A percentile compares a stretch with the other conserved stretches of the same genome.
Evolutionary conservation across 1,284 basidiomycete species (phyloP).

Genomic region (Cystobasidium sp.): DNA sequence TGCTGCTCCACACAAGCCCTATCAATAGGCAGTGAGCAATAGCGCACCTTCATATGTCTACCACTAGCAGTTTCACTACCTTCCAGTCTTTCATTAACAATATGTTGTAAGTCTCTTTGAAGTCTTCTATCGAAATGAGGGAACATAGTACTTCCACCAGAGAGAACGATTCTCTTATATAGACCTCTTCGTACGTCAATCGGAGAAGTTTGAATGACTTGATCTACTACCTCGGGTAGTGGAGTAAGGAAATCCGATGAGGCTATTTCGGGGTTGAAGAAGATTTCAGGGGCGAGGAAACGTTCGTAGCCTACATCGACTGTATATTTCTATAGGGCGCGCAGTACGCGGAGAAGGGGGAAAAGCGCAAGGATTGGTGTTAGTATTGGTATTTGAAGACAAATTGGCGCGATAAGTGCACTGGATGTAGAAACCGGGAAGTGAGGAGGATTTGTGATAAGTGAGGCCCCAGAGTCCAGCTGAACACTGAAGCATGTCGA

Average conservation of each 20-base stretch:
- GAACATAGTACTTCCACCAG: conserved; percentile 97
- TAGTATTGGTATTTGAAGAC: background rate
- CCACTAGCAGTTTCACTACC: conserved; percentile 77
- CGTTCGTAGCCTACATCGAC: conserved; percentile 98
- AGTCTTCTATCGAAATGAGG: conserved; percentile 95
- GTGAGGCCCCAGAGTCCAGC: too few relatives aligned
- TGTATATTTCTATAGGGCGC: conserved; percentile 70
- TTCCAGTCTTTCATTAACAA: conserved; percentile 89
- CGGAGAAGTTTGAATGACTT: conserved; percentile 92
- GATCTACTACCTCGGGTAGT: conserved; percentile 93
- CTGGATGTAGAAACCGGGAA: too few relatives aligned
- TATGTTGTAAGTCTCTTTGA: conserved; percentile 89
- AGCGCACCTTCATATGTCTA: conserved; percentile 70
- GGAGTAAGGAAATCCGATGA: conserved; percentile 98
- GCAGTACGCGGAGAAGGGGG: background rate
- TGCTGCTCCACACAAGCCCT: too few relatives aligned
- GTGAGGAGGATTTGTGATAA: too few relatives aligned
- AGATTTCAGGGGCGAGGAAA: conserved; percentile 98
- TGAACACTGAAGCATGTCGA: too few relatives aligned
- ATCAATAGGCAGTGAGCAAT: background rate
- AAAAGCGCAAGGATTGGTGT: background rate
- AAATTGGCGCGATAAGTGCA: background rate
- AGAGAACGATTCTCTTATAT: conserved; percentile 97
- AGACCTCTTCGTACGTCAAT: conserved; percentile 92
- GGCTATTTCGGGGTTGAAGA: conserved; percentile 99